Evolutionary conservation across 257 asterid genomes (phyloP).

Genomic region (Fraxinus quadrangulata): DNA sequence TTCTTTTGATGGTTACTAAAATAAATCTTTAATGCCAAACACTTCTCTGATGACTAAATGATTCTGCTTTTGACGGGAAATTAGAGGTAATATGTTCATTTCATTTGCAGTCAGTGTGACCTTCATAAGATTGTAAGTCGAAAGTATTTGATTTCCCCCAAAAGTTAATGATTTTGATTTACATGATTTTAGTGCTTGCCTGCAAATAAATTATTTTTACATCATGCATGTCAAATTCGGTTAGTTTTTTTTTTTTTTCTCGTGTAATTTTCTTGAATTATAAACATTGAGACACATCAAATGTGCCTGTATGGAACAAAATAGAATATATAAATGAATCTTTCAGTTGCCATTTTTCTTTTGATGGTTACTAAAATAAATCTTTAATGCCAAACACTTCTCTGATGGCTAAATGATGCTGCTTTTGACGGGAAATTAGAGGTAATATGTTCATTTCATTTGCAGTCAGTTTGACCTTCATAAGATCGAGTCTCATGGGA

Average conservation of each 20-base stretch:
- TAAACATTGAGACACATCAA: background rate
- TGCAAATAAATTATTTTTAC: no score
- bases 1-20: background rate
- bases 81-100: background rate
- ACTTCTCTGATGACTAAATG: background rate
- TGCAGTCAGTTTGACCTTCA: constrained; percentile 35
- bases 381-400: background rate
- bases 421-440: background rate
- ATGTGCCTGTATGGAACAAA: background rate
- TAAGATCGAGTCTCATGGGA: constrained; percentile 37
- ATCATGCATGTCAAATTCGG: no score
- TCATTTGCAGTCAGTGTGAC: constrained; percentile 34
- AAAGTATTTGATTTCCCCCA: no score
- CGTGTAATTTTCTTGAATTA: no score
- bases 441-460: background rate
- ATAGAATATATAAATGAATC: no score
- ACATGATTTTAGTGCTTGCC: no score
- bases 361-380: background rate
- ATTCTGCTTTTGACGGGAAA: background rate
- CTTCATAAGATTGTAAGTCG: constrained; percentile 13
- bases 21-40: background rate
- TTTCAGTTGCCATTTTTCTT: background rate
- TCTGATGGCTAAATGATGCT: background rate
- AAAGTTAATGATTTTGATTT: no score
- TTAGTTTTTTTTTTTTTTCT: background rate